phyloP scores from a whole-genome alignment of 192 early-diverging fungal genomes.

The Phlyctochytrium arcticum region DNA sequence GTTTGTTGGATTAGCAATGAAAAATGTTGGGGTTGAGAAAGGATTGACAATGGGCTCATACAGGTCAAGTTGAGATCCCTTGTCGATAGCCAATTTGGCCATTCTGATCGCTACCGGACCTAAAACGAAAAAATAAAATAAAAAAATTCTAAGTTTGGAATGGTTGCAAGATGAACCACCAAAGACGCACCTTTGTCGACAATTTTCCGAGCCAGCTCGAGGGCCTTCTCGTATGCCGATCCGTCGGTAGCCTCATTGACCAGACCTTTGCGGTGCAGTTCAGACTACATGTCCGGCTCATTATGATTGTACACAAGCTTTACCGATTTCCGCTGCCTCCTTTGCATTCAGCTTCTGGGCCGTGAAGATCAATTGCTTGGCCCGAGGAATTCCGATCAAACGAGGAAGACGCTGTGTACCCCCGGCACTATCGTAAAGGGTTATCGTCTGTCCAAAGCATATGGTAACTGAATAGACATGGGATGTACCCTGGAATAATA shows the following conservation, averaged over 20 bases:
- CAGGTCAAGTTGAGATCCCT: conserved; percentile 75
- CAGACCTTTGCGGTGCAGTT: conserved; percentile 48
- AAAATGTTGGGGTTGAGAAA: too few species aligned
- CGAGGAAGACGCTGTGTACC: conserved; percentile 90
- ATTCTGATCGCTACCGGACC: conserved; percentile 85
- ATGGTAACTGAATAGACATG: neutral
- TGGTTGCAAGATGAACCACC: too few species aligned
- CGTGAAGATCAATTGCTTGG: conserved; percentile 94
- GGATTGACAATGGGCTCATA: conserved; percentile 17
- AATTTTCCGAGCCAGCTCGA: conserved; percentile 76
- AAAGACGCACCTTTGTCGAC: conserved; percentile 27
- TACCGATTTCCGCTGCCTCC: conserved; percentile 62
- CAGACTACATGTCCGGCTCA: neutral
- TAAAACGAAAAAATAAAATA: too few species aligned
- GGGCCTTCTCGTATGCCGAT: conserved; percentile 61
- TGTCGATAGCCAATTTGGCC: conserved; percentile 89
- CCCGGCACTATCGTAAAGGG: conserved; percentile 64
- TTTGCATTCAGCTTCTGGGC: conserved; percentile 61
- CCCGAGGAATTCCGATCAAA: conserved; percentile 77
- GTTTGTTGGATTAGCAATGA: neutral
- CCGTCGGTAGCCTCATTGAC: conserved; percentile 74
- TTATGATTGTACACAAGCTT: too few species aligned
- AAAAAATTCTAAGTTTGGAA: too few species aligned
- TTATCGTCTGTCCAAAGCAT: neutral
- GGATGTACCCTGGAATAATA: conserved; percentile 87